Conservation (phyloP, 2,329 filamentous ascomycete genomes). For the Pseudogymnoascus sp. region DNA sequence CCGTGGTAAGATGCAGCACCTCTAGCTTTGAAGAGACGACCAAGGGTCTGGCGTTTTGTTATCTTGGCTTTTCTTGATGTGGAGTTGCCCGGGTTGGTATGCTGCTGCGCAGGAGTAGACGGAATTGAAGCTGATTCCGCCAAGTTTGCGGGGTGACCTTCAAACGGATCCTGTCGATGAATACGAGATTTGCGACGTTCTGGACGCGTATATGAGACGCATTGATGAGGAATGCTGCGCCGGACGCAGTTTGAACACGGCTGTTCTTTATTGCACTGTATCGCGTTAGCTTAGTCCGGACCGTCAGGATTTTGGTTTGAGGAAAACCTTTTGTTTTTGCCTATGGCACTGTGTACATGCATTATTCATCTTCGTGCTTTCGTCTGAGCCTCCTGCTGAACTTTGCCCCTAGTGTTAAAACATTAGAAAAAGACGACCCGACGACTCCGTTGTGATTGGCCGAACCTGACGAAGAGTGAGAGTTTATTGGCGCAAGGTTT, state of each 20-base stretch:
- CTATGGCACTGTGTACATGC: constrained; percentile 12
- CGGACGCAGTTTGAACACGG: constrained; percentile 13
- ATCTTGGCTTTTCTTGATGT: constrained; percentile 3
- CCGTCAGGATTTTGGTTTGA: background rate
- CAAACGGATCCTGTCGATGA: background rate
- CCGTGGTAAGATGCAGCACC: constrained; percentile 29
- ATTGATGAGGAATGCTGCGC: constrained; percentile 8
- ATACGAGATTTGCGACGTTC: background rate
- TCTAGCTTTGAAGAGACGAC: constrained; percentile 27
- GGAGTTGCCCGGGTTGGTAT: background rate
- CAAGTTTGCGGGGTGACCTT: background rate
- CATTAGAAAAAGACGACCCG: background rate
- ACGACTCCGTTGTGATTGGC: background rate
- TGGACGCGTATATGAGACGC: background rate
- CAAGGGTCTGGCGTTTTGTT: constrained; percentile 16
- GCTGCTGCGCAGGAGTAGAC: background rate
- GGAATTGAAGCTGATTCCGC: background rate
- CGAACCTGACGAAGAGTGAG: background rate
- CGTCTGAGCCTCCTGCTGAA: background rate
- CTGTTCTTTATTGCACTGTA: constrained; percentile 10
- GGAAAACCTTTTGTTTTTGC: constrained; percentile 12
- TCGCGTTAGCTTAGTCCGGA: background rate
- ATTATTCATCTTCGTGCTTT: constrained; percentile 13
- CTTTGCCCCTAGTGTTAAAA: background rate
- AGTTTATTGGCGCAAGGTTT: background rate